Percentiles rank a stretch among this genome's conserved stretches.
phyloP scores from a whole-genome alignment of 768 basidiomycete species.

The Phylloporus rhodoxanthus region DNA sequence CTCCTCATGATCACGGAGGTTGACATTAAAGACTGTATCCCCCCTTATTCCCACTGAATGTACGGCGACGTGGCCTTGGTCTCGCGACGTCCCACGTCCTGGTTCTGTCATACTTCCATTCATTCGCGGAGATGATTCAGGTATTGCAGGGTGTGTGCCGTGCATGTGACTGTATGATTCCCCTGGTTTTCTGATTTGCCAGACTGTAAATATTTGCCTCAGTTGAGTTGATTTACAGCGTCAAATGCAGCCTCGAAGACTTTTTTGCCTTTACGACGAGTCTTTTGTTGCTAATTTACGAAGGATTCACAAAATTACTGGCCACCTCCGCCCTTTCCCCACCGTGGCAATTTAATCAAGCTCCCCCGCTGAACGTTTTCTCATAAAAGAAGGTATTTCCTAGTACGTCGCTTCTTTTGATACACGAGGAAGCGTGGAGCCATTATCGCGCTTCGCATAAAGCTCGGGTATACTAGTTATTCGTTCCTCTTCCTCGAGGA shows the following conservation, averaged over 20 bases:
- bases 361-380: conserved; percentile 7
- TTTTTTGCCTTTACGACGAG: background rate
- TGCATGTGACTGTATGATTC: conserved; percentile 1
- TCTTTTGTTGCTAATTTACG: background rate
- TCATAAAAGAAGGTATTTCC: conserved; percentile 21
- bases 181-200: background rate
- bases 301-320: background rate
- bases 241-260: background rate
- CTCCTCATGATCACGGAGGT: conserved; percentile 9
- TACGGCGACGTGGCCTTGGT: conserved; percentile 3
- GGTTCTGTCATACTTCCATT: background rate
- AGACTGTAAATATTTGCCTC: background rate
- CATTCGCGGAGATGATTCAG: conserved; percentile 24
- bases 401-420: conserved; percentile 24
- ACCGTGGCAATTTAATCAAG: conserved; percentile 1
- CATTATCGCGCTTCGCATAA: conserved; percentile 21
- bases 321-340: background rate
- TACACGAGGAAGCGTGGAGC: conserved; percentile 15
- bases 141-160: background rate
- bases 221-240: background rate
- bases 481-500: conserved; percentile 5
- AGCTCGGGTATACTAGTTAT: conserved; percentile 7
- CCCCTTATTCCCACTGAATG: conserved; percentile 19
- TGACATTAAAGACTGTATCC: conserved; percentile 12
- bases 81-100: background rate